Evolutionary conservation across 1,139 yeast genomes (phyloP), one percentile per base, ranked within the genome.

Genomic region (Zygotorulaspora mrakii): DNA sequence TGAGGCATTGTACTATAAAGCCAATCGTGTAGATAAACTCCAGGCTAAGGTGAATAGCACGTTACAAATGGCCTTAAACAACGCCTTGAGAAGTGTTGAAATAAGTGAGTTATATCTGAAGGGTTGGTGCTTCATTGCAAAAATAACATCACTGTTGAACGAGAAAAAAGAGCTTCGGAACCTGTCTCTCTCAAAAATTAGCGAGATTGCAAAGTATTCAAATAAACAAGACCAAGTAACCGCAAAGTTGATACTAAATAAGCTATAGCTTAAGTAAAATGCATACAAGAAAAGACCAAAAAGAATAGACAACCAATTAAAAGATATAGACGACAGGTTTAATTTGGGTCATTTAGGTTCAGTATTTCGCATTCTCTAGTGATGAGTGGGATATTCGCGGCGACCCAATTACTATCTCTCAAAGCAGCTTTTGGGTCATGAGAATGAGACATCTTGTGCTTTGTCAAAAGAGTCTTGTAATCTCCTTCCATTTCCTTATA

Each of bases 381-480:
- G 13, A 53, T 47, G 28, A 76, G 68, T 0, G 82, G 82, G 26
- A 79, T 67, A 44, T 78, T 74, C 43, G 70, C 71, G 6, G 81
- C 70, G 2, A 86, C 86, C 95, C 95, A 87, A 59, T 83, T 78
- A 23, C 82, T 73, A 59, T 91, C 96, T 45, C 97, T 70, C 39
- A 91, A 62, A 31, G 74, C 70, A 39, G 80, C 77, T 49, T 91
- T 82, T 17, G 89, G 91, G 59, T 89, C 97, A 35, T 67, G 70
- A 1, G 70, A 57, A 37, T 67, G 70, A 1, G 70, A 55, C 16
- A 44, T 23, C 13, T 43, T 46, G 33, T 53, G 51, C 28, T 67
- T 68, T 32, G 64, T 61, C 22, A 71, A 58, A n/a, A 88, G 71
- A 18, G 70, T 73, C 11, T 69, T 71, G 64, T 86, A 88, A 2